Evolutionary conservation across 2,329 filamentous ascomycete species (phyloP), one percentile per base, ranked within the genome.

Genomic region (Fusarium guadeloupense): DNA sequence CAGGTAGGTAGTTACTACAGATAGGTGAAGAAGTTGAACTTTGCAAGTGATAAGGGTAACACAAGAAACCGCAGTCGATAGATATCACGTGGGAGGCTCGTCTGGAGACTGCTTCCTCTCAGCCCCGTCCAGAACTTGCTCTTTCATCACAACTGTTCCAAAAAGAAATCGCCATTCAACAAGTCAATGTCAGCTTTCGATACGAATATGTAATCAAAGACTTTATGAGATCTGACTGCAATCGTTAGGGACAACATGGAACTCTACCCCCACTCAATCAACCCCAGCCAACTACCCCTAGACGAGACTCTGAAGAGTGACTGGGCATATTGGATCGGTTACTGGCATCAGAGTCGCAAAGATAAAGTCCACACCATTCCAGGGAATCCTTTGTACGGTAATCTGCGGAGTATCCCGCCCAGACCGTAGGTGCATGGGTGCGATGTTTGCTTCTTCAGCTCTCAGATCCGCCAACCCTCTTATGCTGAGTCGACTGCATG

Each of bases 41-140:
- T 16, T 61, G 33, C 60, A 50, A 60, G 57, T 61, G 40, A 61
- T 33, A 16, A 6, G 1, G 34, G 53, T 30, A 34, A 47, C 40
- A 56, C 50, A 31, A 55, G 21, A 14, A 33, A 28, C 10, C 37
- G 37, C 31, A 57, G 43, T 17, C 21, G 12, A 50, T 19, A 16
- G 23, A 14, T 21, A 30, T 62, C 52, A 62, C 54, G 52, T 62
- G 58, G 25, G 40, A 14, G 30, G 17, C 19, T 14, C n/a, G 16
- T 41, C 10, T 28, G 12, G 17, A 21, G 13, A 42, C 45, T 28
- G 41, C 35, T 14, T 34, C 20, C 35, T 41, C 31, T 25, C 45
- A 45, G 9, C n/a, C 39, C 28, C 19, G 26, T 17, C 39, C 21
- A 17, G 4, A 51, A 47, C 17, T 37, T 30, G 23, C 17, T 30